phyloP scores from a whole-genome alignment of 192 early-diverging fungal species.

The Umbelopsis vinacea region DNA sequence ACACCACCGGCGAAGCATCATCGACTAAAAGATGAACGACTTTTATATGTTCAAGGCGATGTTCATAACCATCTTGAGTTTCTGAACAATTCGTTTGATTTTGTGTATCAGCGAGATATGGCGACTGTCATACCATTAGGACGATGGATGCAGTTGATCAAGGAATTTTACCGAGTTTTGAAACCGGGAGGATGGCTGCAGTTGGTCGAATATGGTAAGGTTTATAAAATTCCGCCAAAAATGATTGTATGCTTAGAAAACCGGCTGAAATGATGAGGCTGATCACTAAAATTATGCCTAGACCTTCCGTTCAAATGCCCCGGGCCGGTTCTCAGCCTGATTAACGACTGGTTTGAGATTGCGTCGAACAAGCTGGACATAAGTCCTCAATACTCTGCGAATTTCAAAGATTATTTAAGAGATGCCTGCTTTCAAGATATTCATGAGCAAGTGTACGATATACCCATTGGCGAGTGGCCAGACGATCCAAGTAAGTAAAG shows the following conservation, averaged over 20 bases:
- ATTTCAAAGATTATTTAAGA: conserved; percentile 11
- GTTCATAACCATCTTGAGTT: conserved; percentile 44
- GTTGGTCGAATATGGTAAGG: conserved; percentile 35
- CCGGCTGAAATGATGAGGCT: neutral
- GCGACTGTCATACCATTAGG: conserved; percentile 20
- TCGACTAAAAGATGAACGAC: neutral
- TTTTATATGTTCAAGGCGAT: conserved; percentile 48
- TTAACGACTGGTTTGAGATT: conserved; percentile 34
- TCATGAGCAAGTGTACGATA: conserved; percentile 9
- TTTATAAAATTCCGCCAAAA: neutral
- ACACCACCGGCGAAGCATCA: conserved; percentile 28
- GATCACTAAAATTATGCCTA: neutral
- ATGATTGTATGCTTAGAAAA: neutral
- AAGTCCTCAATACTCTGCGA: neutral
- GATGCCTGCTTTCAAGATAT: conserved; percentile 32
- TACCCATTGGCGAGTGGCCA: conserved; percentile 45
- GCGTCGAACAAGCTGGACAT: conserved; percentile 11
- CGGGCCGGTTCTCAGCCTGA: conserved; percentile 31
- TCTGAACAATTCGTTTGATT: conserved; percentile 52
- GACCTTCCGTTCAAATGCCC: conserved; percentile 32
- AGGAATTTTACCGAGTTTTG: conserved; percentile 31
- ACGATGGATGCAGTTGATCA: conserved; percentile 29
- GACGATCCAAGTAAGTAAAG: conserved; percentile 26
- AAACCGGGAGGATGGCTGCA: conserved; percentile 40
- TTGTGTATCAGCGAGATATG: conserved; percentile 42